These are phyloP conservation scores for Tylopilus rubrobrunneus DNA, from an alignment of 768 basidiomycete genomes.

Conservation along the genomic window DNA sequence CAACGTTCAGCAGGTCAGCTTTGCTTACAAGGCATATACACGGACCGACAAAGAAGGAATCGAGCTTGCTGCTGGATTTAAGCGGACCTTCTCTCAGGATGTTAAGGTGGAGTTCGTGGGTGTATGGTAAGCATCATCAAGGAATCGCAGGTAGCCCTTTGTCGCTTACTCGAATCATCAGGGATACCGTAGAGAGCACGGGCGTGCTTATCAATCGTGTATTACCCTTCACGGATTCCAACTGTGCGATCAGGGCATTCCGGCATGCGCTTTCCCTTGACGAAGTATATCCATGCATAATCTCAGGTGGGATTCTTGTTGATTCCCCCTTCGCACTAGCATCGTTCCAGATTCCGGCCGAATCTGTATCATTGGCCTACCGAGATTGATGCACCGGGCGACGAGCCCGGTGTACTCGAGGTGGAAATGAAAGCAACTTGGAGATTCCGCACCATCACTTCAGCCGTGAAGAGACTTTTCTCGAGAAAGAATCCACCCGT, in stretches of 20 bases:
- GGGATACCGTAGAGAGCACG: slow-evolving; percentile 81
- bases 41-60: slow-evolving; percentile 43
- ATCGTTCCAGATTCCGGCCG: slow-evolving; percentile 61
- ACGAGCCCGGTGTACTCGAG: background rate
- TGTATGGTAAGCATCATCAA: slow-evolving; percentile 51
- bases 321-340: slow-evolving; percentile 35
- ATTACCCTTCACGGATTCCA: slow-evolving; percentile 65
- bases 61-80: slow-evolving; percentile 60
- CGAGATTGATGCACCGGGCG: slow-evolving; percentile 6
- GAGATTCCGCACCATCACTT: background rate
- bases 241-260: slow-evolving; percentile 63
- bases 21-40: slow-evolving; percentile 73
- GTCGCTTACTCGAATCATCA: slow-evolving; percentile 17
- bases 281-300: slow-evolving; percentile 43
- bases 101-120: slow-evolving; percentile 78
- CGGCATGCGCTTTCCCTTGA: slow-evolving; percentile 77
- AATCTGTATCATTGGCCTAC: slow-evolving; percentile 52
- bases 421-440: background rate
- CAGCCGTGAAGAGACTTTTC: background rate
- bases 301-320: background rate
- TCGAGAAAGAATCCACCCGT: background rate
- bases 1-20: slow-evolving; percentile 65
- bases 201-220: slow-evolving; percentile 56
- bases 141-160: background rate
- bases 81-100: slow-evolving; percentile 62